Base-by-base conservation (phyloP, 2,329 filamentous ascomycete genomes). In the Myriosclerotinia duriaeana region DNA sequence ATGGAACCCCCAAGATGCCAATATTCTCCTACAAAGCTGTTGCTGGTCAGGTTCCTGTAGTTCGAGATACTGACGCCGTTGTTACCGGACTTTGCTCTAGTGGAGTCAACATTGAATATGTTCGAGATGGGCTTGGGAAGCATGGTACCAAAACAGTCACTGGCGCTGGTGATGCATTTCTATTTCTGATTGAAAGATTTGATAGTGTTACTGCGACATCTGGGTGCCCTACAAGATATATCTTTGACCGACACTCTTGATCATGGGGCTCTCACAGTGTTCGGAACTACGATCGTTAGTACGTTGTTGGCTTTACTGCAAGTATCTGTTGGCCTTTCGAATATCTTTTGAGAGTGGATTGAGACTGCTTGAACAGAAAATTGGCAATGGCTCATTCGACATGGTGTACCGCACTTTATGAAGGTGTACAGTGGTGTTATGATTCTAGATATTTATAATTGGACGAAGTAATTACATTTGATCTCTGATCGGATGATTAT, bases 21-120 rank as follows among this genome's bases (percentile, higher is more conserved):
- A 65, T 84, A 4, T 81, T 81, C 67, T 71, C 82, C 1, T 84
- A 84, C 72, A 84, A 85, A 68, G 79, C 81, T 0, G 77, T 80
- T 20, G 68, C 70, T 3, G 82, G 85, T 52, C 78, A 84, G 62
- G 74, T 83, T 64, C 79, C 78, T 14, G 74, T 77, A 3, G 74
- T 82, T 5, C 72, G 69, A 8, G 79, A 81, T 44, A 82, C 80
- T 2, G 82, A 85, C 63, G 73, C 67, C 0, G 69, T 84, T 30
- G 77, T 83, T 0, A 59, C 74, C 0, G 70, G 73, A 20, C 82
- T 80, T 66, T 84, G 81, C 66, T 68, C 67, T 0, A 74, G 71
- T 2, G 79, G 79, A 3, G 80, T 76, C 0, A 76, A 77, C 2
- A 78, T 84, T 17, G 71, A 76, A 2, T 83, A 82, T 66, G 75